phyloP scores from a whole-genome alignment of 2,329 filamentous ascomycete species.

The Trichocomaceae sp. region DNA sequence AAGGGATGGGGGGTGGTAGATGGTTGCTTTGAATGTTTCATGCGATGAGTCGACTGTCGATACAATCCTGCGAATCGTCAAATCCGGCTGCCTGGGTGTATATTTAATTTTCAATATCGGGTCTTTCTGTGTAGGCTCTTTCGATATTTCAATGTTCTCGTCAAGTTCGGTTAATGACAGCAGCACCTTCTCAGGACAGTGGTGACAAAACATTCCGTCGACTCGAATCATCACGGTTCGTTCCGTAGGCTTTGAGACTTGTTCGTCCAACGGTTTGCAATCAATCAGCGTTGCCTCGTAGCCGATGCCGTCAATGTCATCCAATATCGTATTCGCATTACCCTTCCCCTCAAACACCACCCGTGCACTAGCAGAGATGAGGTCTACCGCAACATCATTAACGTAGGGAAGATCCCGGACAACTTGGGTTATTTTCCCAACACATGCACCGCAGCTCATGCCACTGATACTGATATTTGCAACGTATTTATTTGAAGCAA shows the following conservation, averaged over 20 bases:
- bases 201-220: conserved; percentile 67
- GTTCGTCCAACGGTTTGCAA: conserved; percentile 22
- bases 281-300: conserved; percentile 58
- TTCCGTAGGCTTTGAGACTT: conserved; percentile 28
- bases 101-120: conserved; percentile 69
- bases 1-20: conserved; percentile 74
- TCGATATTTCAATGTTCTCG: conserved; percentile 32
- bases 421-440: conserved; percentile 43
- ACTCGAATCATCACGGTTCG: conserved; percentile 60
- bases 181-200: conserved; percentile 53
- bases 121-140: conserved; percentile 49
- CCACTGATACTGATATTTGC: conserved; percentile 49
- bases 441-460: conserved; percentile 55
- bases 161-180: conserved; percentile 36
- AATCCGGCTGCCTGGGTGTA: conserved; percentile 56
- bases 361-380: conserved; percentile 46
- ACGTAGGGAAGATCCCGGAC: conserved; percentile 44
- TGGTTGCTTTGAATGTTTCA: conserved; percentile 56
- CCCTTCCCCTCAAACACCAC: conserved; percentile 45
- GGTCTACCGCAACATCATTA: conserved; percentile 43
- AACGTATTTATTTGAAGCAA: conserved; percentile 22
- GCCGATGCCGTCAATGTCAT: conserved; percentile 53
- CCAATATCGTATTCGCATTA: conserved; percentile 40
- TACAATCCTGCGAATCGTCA: conserved; percentile 72
- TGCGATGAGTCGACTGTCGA: conserved; percentile 61